A percentile compares a stretch with the other conserved stretches of the same genome.
Evolutionary conservation across 306 rosid species (phyloP).

Genomic region (Vicia villosa): DNA sequence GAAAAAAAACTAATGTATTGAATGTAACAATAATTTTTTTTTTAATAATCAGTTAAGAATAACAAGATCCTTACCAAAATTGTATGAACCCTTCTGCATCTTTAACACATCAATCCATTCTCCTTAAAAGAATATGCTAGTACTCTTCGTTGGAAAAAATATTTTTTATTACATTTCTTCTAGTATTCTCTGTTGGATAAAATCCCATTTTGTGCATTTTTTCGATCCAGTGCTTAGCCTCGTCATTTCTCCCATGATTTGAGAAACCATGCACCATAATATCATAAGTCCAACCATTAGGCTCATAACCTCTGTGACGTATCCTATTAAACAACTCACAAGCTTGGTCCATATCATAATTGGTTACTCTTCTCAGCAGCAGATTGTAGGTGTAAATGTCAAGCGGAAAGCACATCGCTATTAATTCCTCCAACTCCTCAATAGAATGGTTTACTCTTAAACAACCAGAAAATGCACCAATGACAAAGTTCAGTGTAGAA

Average conservation of each 20-base stretch:
- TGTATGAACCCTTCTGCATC: conserved; percentile 38
- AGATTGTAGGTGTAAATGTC: conserved; percentile 67
- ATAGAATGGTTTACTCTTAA: conserved; percentile 40
- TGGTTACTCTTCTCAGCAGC: conserved; percentile 55
- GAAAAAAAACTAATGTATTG: conserved; percentile 31
- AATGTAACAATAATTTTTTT: conserved; percentile 26
- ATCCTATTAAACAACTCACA: conserved; percentile 56
- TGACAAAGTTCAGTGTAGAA: conserved; percentile 51
- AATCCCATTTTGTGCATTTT: conserved; percentile 60
- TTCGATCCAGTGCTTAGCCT: conserved; percentile 56
- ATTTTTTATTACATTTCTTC: conserved; percentile 42
- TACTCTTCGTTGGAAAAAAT: conserved; percentile 39
- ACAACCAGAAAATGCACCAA: conserved; percentile 69
- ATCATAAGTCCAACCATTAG: conserved; percentile 67
- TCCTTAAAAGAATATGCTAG: conserved; percentile 26
- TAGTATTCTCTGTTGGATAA: conserved; percentile 33
- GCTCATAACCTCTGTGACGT: conserved; percentile 58
- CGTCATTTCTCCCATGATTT: conserved; percentile 55
- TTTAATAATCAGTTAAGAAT: conserved; percentile 10
- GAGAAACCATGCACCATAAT: conserved; percentile 58
- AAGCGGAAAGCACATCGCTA: conserved; percentile 68
- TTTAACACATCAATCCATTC: conserved; percentile 20
- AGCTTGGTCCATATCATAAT: conserved; percentile 53
- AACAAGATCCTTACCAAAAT: conserved; percentile 39
- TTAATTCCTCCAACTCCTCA: conserved; percentile 56